These are phyloP conservation scores for Coriolopsis trogii DNA, from an alignment of 1,284 basidiomycete genomes.

Conservation along the genomic window DNA sequence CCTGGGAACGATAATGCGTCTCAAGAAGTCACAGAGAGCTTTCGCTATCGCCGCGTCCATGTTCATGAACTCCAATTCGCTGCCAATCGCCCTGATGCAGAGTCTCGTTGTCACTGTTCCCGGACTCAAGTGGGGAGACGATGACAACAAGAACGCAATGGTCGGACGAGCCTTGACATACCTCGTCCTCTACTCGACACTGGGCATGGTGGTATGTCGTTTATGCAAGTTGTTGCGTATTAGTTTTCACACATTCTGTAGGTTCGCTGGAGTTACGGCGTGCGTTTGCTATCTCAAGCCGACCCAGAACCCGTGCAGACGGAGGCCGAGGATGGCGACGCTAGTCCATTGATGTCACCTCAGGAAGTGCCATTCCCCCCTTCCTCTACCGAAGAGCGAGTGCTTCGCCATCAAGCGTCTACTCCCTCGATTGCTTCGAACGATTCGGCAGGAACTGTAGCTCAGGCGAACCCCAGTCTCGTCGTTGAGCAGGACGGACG, in stretches of 20 bases:
- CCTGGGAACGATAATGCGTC: slow-evolving; percentile 52
- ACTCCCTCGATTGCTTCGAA: slow-evolving; percentile 21
- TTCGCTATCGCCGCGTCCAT: slow-evolving; percentile 86
- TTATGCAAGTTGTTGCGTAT: background rate
- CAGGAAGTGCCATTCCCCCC: slow-evolving; percentile 31
- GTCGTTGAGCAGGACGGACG: slow-evolving; percentile 23
- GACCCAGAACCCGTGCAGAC: slow-evolving; percentile 46
- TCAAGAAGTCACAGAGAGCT: slow-evolving; percentile 69
- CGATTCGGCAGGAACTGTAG: slow-evolving; percentile 16
- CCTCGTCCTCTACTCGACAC: slow-evolving; percentile 88
- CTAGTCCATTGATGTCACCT: slow-evolving; percentile 31
- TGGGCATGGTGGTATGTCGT: slow-evolving; percentile 85
- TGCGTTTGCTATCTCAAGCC: slow-evolving; percentile 74
- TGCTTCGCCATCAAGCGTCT: slow-evolving; percentile 24
- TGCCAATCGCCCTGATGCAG: slow-evolving; percentile 93
- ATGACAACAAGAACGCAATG: slow-evolving; percentile 87
- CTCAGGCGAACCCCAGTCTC: slow-evolving; percentile 14
- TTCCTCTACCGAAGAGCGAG: slow-evolving; percentile 24
- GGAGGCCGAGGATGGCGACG: slow-evolving; percentile 19
- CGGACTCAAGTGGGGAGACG: slow-evolving; percentile 79
- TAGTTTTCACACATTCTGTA: slow-evolving; percentile 30
- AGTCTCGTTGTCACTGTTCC: slow-evolving; percentile 86
- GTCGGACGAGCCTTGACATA: slow-evolving; percentile 92
- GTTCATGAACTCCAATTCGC: slow-evolving; percentile 93
- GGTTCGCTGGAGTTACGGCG: slow-evolving; percentile 91